Base-by-base conservation (phyloP, 805 yeast species). In the Candida tammaniensis region DNA sequence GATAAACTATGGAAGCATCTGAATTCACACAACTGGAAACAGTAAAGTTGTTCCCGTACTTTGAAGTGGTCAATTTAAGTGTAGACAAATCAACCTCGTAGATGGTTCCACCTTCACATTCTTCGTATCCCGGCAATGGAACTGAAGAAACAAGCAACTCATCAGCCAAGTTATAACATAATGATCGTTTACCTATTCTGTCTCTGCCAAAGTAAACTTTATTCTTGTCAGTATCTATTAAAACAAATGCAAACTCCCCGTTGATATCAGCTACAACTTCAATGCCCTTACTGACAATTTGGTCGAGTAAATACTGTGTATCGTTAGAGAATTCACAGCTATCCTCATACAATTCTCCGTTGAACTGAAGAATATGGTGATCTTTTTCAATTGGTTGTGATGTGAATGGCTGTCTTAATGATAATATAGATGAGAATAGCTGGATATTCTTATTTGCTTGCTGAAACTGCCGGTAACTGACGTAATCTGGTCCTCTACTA, bases 311-410 rank as follows among this genome's bases (percentile, higher is more conserved):
- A 18, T 51, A 51, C 11, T 33, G 64, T 0, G 94, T 79, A 55
- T 89, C 97, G 52, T 85, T 85, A 0, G 65, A 34, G 4, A 47
- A 42, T 20, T 63, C 44, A 15, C 82, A 71, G 23, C 72, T 82
- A 1, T 54, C 45, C 43, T 81, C 81, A 55, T 93, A 93, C 8
- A 93, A 58, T 49, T 93, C 97, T 0, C 98, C 99, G 54, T 94
- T 93, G 59, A 83, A 91, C 51, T 87, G 95, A 7, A 94, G 51
- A 0, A 46, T 64, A 44, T 29, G 51, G 3, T 59, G 43, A 3
- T 47, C 53, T 8, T 38, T 47, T 7, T 42, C 42, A 2, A 39
- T 44, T 0, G 98, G 96, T 56, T 93, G 99, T 19, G 59, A 45
- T 0, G 86, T 78, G 47, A 85, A 75, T 0, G 98, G 98, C 14